phyloP scores from a whole-genome alignment of 2,329 filamentous ascomycete species.

The Claviceps sp. region DNA sequence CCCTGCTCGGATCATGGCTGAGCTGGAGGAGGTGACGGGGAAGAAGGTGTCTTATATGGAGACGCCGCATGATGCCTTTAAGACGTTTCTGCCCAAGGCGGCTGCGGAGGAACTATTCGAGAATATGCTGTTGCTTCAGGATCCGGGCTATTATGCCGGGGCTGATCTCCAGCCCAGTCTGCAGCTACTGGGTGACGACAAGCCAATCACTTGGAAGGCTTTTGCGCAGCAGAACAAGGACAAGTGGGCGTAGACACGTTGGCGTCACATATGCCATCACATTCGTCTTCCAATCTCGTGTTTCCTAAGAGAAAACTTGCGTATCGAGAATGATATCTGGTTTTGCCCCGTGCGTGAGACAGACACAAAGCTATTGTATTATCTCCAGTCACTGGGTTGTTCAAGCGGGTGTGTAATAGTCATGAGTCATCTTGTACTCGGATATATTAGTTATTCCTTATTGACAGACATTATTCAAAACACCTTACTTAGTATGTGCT shows the following conservation, averaged over 20 bases:
- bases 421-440: no score
- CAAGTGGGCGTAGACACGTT: slow-evolving; percentile 12
- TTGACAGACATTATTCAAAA: no score
- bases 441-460: no score
- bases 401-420: no score
- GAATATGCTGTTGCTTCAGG: slow-evolving; percentile 28
- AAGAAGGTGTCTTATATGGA: slow-evolving; percentile 18
- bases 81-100: slow-evolving; percentile 17
- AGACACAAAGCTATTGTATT: no score
- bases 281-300: background rate
- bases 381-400: no score
- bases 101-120: slow-evolving; percentile 25
- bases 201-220: slow-evolving; percentile 25
- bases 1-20: slow-evolving; percentile 17
- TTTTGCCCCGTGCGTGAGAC: no score
- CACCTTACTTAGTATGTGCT: no score
- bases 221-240: slow-evolving; percentile 20
- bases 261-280: background rate
- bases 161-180: slow-evolving; percentile 19
- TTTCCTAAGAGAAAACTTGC: no score
- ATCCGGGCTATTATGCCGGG: slow-evolving; percentile 27
- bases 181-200: slow-evolving; percentile 19
- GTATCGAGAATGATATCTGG: no score
- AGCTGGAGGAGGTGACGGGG: slow-evolving; percentile 22
- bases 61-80: slow-evolving; percentile 21